Evolutionary conservation across 108 stramenopile genomes (phyloP).

Genomic region (Cyclostephanos invisitatus): DNA sequence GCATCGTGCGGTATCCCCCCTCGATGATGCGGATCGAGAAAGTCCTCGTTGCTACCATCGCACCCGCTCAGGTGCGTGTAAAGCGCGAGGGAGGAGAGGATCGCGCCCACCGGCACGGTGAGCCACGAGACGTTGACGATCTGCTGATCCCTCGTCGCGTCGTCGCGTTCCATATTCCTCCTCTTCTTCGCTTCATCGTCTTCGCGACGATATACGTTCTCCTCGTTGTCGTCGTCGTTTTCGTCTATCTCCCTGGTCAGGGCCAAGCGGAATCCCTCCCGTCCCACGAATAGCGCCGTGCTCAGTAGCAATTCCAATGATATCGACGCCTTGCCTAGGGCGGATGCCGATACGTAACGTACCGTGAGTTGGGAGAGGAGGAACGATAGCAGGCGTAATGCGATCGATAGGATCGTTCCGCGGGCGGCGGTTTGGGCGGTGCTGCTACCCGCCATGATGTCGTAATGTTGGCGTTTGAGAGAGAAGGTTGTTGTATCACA

Average conservation of each 20-base stretch:
- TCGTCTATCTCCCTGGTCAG: constrained; percentile 55
- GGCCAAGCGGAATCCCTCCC: constrained; percentile 89
- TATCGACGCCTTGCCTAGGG: constrained; percentile 78
- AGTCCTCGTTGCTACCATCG: not conserved
- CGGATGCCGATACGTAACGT: constrained; percentile 64
- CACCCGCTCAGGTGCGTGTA: constrained; percentile 43
- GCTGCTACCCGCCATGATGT: constrained; percentile 1
- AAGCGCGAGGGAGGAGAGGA: constrained; percentile 40
- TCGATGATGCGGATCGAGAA: constrained; percentile 7
- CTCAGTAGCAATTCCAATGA: constrained; percentile 79
- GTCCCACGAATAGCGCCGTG: constrained; percentile 79
- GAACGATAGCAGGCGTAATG: constrained; percentile 70
- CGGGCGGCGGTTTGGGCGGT: constrained; percentile 47
- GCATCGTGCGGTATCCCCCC: too few relatives aligned
- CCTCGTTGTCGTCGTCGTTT: not conserved
- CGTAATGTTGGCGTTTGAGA: too few relatives aligned
- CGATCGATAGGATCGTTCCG: constrained; percentile 61
- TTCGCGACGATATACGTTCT: constrained; percentile 12
- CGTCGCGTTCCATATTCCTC: constrained; percentile 4
- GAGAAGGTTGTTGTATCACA: too few relatives aligned
- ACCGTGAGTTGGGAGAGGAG: constrained; percentile 75
- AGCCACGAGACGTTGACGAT: constrained; percentile 58
- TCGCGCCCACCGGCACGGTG: constrained; percentile 38
- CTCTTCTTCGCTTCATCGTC: constrained; percentile 38
- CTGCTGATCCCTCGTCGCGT: constrained; percentile 19